Conservation (phyloP, 345 rosid species). For the Abelmoschus esculentus region DNA sequence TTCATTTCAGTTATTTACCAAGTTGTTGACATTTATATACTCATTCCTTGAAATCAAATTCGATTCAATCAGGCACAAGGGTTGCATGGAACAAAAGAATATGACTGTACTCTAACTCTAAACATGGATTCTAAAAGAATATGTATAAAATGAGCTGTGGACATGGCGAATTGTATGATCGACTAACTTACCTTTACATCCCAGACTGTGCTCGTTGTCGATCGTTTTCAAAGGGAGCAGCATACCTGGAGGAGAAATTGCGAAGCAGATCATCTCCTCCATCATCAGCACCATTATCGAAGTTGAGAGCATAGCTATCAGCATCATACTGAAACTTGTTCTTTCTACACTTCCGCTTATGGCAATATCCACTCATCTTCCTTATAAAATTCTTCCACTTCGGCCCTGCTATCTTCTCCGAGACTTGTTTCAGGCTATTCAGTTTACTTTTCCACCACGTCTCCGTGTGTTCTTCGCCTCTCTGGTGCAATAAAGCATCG, state of each 20-base stretch:
- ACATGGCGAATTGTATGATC: too few species aligned
- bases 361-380: slow-evolving; percentile 27
- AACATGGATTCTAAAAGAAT: neutral
- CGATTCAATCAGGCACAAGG: too few species aligned
- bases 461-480: slow-evolving; percentile 7
- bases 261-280: slow-evolving; percentile 26
- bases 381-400: slow-evolving; percentile 33
- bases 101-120: neutral
- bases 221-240: slow-evolving; percentile 13
- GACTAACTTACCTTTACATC: neutral
- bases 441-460: slow-evolving; percentile 29
- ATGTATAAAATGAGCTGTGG: neutral
- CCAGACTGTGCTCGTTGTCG: neutral
- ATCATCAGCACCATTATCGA: slow-evolving; percentile 27
- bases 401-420: slow-evolving; percentile 51
- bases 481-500: neutral
- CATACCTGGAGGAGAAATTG: slow-evolving; percentile 17
- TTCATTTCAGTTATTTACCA: too few species aligned
- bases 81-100: slow-evolving; percentile 1
- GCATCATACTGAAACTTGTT: slow-evolving; percentile 38
- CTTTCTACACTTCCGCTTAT: slow-evolving; percentile 14
- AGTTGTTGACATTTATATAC: too few species aligned
- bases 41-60: too few species aligned
- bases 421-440: slow-evolving; percentile 34
- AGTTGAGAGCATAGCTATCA: slow-evolving; percentile 53